Evolutionary conservation across 176 grass and related monocot species (phyloP).

Genomic region (Musa beccarii): DNA sequence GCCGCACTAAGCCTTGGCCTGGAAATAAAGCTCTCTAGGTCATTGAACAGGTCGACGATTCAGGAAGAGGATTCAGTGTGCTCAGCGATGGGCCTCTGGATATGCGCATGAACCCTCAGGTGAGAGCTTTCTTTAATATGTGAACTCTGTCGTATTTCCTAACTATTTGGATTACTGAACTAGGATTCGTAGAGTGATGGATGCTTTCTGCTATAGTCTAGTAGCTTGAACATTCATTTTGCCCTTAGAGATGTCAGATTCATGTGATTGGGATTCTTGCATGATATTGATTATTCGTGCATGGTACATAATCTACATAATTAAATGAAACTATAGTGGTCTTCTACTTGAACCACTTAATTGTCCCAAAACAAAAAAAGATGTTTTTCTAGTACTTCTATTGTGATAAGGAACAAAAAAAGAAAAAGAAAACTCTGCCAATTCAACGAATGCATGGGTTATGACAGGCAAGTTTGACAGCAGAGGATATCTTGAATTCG

Average conservation of each 20-base stretch:
- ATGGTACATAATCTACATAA: background rate
- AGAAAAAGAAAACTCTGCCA: background rate
- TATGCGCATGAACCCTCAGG: conserved; percentile 97
- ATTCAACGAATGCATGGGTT: conserved; percentile 6
- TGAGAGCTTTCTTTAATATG: conserved; percentile 17
- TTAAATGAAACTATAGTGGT: background rate
- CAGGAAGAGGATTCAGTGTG: conserved; percentile 63
- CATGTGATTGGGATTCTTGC: background rate
- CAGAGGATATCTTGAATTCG: conserved; percentile 87
- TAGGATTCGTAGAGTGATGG: background rate
- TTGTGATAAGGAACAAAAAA: too few relatives aligned
- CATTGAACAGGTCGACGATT: conserved; percentile 43
- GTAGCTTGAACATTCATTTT: too few relatives aligned
- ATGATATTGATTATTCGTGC: background rate
- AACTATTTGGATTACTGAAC: background rate
- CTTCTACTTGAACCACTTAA: background rate
- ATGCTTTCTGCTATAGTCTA: background rate
- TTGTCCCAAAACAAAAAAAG: background rate
- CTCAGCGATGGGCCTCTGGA: conserved; percentile 74
- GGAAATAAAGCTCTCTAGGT: background rate
- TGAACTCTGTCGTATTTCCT: background rate
- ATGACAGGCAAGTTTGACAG: conserved; percentile 65
- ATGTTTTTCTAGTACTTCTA: background rate
- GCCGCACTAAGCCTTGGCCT: background rate
- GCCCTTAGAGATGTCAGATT: background rate